These are phyloP conservation scores for Poterioochromonas sp. DNA, from an alignment of 352 stramenopile species.

Conservation along the genomic window DNA sequence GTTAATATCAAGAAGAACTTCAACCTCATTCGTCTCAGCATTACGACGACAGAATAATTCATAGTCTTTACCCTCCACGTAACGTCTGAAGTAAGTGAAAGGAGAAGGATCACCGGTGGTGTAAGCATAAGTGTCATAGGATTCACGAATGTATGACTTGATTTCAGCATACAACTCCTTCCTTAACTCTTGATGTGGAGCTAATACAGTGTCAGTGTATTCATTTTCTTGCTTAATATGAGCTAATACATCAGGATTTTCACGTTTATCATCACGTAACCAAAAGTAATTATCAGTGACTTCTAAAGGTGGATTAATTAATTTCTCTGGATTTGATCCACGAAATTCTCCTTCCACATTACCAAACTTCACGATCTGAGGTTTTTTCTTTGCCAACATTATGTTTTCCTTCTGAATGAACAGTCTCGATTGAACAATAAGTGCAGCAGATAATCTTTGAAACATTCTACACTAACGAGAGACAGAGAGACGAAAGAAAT, in stretches of 20 bases:
- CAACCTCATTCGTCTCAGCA: slow-evolving; percentile 56
- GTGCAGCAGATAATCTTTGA: too few relatives aligned
- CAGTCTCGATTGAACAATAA: too few relatives aligned
- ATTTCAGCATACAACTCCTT: slow-evolving; percentile 83
- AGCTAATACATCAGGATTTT: slow-evolving; percentile 75
- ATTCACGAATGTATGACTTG: slow-evolving; percentile 60
- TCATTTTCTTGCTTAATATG: slow-evolving; percentile 83
- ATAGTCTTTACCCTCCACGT: slow-evolving; percentile 53
- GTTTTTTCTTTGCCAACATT: too few relatives aligned
- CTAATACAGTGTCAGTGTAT: slow-evolving; percentile 73
- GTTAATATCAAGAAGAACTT: slow-evolving; percentile 87
- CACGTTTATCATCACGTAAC: slow-evolving; percentile 81
- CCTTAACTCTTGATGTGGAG: slow-evolving; percentile 62
- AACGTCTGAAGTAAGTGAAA: slow-evolving; percentile 57
- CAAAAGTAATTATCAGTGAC: slow-evolving; percentile 88
- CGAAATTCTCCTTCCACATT: too few relatives aligned
- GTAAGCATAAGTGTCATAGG: slow-evolving; percentile 40
- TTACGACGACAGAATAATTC: slow-evolving; percentile 39
- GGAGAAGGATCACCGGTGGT: slow-evolving; percentile 49
- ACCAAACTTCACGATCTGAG: too few relatives aligned
- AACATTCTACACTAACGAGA: too few relatives aligned
- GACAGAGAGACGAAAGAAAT: too few relatives aligned
- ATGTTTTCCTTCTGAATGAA: too few relatives aligned
- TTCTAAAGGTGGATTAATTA: slow-evolving; percentile 38
- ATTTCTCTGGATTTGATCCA: neutral